Conservation (phyloP, 352 stramenopile genomes). For the Pythium guiyangense region DNA sequence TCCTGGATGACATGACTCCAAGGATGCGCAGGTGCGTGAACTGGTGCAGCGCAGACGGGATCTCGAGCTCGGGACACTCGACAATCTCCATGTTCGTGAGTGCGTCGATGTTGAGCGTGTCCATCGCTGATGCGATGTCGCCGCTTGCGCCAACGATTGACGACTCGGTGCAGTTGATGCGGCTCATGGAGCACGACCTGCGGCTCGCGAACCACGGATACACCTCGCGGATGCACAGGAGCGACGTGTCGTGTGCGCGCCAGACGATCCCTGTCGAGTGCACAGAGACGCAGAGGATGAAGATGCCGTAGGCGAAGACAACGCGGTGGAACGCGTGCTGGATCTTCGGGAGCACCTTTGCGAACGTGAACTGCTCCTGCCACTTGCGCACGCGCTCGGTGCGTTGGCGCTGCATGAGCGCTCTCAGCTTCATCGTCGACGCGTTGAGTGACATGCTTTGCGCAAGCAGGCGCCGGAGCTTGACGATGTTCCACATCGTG, state of each 20-base stretch:
- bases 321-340: slow-evolving; percentile 4
- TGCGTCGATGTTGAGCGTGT: slow-evolving; percentile 3
- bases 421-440: slow-evolving; percentile 2
- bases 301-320: slow-evolving; percentile 2
- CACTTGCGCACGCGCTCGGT: neutral
- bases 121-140: slow-evolving; percentile 3
- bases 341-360: slow-evolving; percentile 2
- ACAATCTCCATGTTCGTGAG: slow-evolving; percentile 7
- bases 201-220: slow-evolving; percentile 10
- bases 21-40: slow-evolving; percentile 4
- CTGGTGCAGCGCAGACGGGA: slow-evolving; percentile 2
- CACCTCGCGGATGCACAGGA: slow-evolving; percentile 7
- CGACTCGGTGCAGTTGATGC: slow-evolving; percentile 8
- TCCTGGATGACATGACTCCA: neutral
- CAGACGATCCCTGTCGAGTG: slow-evolving; percentile 1
- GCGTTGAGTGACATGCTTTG: neutral
- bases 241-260: neutral
- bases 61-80: slow-evolving; percentile 3
- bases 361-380: slow-evolving; percentile 3
- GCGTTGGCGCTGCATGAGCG: neutral
- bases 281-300: slow-evolving; percentile 5
- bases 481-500: slow-evolving; percentile 10
- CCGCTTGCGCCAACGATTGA: slow-evolving; percentile 6
- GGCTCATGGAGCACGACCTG: slow-evolving; percentile 8
- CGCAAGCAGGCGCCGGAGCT: slow-evolving; percentile 2